Evolutionary conservation across 1,284 basidiomycete species (phyloP), one percentile per base, ranked within the genome.

Genomic region (Cryptococcus amylolentus): DNA sequence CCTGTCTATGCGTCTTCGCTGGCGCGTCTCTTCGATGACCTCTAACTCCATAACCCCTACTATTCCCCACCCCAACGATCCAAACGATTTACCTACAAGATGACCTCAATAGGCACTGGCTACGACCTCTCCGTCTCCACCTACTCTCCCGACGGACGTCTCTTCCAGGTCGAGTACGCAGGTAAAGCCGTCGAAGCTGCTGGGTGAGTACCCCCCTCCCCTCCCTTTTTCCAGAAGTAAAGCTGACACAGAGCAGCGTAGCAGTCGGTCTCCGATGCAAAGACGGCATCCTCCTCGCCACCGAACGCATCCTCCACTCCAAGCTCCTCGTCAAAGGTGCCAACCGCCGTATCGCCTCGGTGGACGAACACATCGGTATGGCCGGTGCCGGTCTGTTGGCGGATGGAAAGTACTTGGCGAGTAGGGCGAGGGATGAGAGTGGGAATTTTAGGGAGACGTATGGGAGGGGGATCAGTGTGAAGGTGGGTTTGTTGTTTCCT

Each of bases 131-230:
- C 93, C 56, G 91, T 95, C 47, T 95, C 91, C 71, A 98, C 95
- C 49, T 98, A 98, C 82, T 97, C 93, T 41, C 95, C 95, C 57
- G 95, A 98, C 79, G 95, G 95, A 27, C 86, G 96, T 65, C 92
- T 98, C 74, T 98, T 98, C 76, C 95, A 98, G 84, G 90, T 98
- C 76, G 96, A 98, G 79, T 98, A 98, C 74, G 96, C 96, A 51
- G 88, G 87, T 80, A 98, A 98, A 80, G 94, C 96, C 37, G 95
- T 98, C 55, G 96, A 98, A 79, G 96, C 96, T 78, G 92, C 95
- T 42, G 96, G 96, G 87, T 91, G 63, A 57, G 57, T 54, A 41
- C 26, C 26, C 13, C 37, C 40, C 26, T n/a, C 23, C 37, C 27
- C 14, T 13, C 18, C 23, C 13, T 16, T 47, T 44, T 18, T 28